Conservation (phyloP, 176 grass and related monocot genomes). For the Cenchrus purpureus region DNA sequence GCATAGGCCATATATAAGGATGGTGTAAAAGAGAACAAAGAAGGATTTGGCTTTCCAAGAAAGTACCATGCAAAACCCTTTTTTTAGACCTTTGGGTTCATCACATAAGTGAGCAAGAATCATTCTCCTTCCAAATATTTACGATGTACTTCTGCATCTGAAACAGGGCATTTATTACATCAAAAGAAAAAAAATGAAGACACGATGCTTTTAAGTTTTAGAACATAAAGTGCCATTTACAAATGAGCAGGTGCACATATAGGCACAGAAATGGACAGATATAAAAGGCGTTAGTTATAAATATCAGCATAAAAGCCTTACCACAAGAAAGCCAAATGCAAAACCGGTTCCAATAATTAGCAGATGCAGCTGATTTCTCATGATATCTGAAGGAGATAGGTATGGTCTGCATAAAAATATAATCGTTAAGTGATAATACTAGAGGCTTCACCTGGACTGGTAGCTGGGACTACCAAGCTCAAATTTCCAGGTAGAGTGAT, state of each 20-base stretch:
- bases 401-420: slow-evolving; percentile 64
- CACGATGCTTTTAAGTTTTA: not conserved
- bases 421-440: slow-evolving; percentile 30
- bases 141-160: not conserved
- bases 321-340: slow-evolving; percentile 96
- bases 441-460: not conserved
- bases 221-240: not conserved
- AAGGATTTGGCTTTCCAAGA: slow-evolving; percentile 32
- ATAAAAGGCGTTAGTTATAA: not conserved
- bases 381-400: slow-evolving; percentile 92
- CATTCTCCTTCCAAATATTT: slow-evolving; percentile 68
- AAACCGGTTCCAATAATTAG: slow-evolving; percentile 96
- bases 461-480: slow-evolving; percentile 3
- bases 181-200: not conserved
- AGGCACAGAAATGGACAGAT: slow-evolving; percentile 11
- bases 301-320: slow-evolving; percentile 38
- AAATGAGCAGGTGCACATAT: slow-evolving; percentile 17
- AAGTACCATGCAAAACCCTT: slow-evolving; percentile 97
- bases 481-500: not conserved
- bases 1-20: slow-evolving; percentile 22
- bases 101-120: slow-evolving; percentile 98
- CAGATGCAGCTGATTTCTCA: slow-evolving; percentile 82
- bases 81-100: slow-evolving; percentile 98
- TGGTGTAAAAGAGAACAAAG: not conserved
- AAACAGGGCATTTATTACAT: not conserved